Evolutionary conservation across 371 early-diverging fungal species (phyloP).

Genomic region (Apophysomyces sp.): DNA sequence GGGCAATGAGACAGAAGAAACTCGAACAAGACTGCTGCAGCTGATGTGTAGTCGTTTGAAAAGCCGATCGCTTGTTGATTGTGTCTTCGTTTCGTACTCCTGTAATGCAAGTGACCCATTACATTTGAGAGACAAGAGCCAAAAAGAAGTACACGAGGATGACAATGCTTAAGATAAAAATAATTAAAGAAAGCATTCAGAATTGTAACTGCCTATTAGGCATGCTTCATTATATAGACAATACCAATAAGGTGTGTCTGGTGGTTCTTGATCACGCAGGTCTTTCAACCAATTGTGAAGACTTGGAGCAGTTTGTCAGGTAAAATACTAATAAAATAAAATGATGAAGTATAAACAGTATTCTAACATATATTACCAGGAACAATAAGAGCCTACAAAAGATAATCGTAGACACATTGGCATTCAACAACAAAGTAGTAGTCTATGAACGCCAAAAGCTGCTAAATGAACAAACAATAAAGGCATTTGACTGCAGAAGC

Average conservation of each 20-base stretch:
- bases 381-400: slow-evolving; percentile 14
- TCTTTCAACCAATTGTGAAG: slow-evolving; percentile 14
- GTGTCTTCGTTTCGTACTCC: slow-evolving; percentile 17
- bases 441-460: slow-evolving; percentile 13
- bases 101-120: slow-evolving; percentile 12
- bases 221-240: slow-evolving; percentile 14
- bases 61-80: slow-evolving; percentile 19
- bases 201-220: slow-evolving; percentile 17
- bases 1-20: slow-evolving; percentile 18
- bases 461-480: slow-evolving; percentile 12
- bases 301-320: slow-evolving; percentile 13
- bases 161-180: slow-evolving; percentile 17
- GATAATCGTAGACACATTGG: slow-evolving; percentile 17
- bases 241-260: slow-evolving; percentile 15
- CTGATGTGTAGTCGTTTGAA: slow-evolving; percentile 12
- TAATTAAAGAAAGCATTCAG: slow-evolving; percentile 16
- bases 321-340: slow-evolving; percentile 16
- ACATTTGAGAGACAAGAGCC: slow-evolving; percentile 19
- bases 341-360: slow-evolving; percentile 8
- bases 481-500: slow-evolving; percentile 13
- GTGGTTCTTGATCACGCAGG: slow-evolving; percentile 18
- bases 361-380: slow-evolving; percentile 15
- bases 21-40: slow-evolving; percentile 18
- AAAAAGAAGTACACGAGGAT: slow-evolving; percentile 15
- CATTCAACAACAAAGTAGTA: slow-evolving; percentile 15